phyloP scores from a whole-genome alignment of 352 stramenopile genomes.

The Globisporangium solare region DNA sequence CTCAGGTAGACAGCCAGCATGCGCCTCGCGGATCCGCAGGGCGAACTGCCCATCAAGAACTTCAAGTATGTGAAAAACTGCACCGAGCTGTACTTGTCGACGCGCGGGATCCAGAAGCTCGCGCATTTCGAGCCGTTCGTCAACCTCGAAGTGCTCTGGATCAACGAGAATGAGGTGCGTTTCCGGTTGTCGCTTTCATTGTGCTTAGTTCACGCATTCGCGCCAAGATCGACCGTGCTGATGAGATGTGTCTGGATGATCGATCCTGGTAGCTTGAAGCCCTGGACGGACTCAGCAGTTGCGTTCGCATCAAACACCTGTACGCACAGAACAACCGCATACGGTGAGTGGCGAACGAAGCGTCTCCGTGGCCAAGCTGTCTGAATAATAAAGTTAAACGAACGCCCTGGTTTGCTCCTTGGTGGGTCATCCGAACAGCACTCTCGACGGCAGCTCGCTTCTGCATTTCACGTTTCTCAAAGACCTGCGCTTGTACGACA shows the following conservation, averaged over 20 bases:
- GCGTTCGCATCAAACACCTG: slow-evolving; percentile 86
- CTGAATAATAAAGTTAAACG: neutral
- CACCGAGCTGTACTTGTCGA: slow-evolving; percentile 80
- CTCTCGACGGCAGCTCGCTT: slow-evolving; percentile 42
- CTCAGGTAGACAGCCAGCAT: slow-evolving; percentile 5
- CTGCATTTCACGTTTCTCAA: slow-evolving; percentile 76
- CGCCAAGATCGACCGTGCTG: neutral
- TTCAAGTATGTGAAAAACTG: slow-evolving; percentile 90
- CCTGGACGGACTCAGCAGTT: slow-evolving; percentile 70
- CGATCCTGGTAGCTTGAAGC: slow-evolving; percentile 33
- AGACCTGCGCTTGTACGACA: slow-evolving; percentile 73
- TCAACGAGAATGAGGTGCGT: slow-evolving; percentile 81
- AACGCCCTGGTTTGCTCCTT: too few relatives aligned
- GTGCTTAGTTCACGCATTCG: too few relatives aligned
- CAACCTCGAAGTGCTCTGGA: slow-evolving; percentile 87
- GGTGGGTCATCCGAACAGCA: slow-evolving; percentile 16
- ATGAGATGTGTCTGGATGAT: neutral
- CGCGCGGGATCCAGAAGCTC: slow-evolving; percentile 74
- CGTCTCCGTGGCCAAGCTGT: neutral
- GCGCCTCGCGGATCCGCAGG: slow-evolving; percentile 59
- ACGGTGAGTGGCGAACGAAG: slow-evolving; percentile 14
- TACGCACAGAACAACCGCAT: slow-evolving; percentile 88
- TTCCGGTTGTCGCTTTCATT: neutral
- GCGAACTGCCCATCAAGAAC: slow-evolving; percentile 83
- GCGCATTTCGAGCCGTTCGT: slow-evolving; percentile 84